Base-by-base conservation (phyloP, 257 asterid genomes). In the Gentiana straminea region DNA sequence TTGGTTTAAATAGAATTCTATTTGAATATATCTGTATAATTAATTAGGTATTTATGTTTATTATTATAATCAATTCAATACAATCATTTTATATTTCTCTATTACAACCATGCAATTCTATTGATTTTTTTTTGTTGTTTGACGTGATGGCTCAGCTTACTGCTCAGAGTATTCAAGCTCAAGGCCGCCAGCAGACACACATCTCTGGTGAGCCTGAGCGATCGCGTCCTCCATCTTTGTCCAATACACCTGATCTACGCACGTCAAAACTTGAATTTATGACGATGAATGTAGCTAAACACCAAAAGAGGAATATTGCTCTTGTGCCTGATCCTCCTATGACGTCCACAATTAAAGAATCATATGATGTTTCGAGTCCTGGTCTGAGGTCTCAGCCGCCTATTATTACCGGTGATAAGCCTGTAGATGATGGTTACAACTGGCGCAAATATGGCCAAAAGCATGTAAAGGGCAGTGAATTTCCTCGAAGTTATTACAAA, bases 401-500 rank as follows among this genome's bases (percentile, higher is more conserved):
- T 68, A 64, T 66, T 59, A 49, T 65, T 33, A 46, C 70, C 33
- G 81, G 75, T 58, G 82, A 81, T 73, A 81, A 78, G 62, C 84
- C 84, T 60, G 74, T 79, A 33, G 79, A 75, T 55, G 84, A 78
- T 41, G 81, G 79, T 48, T 78, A 72, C 75, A 78, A 78, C 58
- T 78, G 84, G 84, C 69, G 81, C 35, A 78, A 78, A 58, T 78
- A 78, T 61, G 84, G 81, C 56, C 84, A 78, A 70, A 78, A 78
- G 64, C 81, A 75, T 62, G 84, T 78, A 54, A 78, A 75, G 70
- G 84, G 84, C 3, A 69, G 84, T 55, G 84, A 78, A 68, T 78
- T 60, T 72, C 81, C 84, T 51, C 76, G 84, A 50, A 78, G 84
- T 67, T 77, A 81, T 64, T 87, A 84, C 56, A 87, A 84, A 70